Evolutionary conservation across 2,329 filamentous ascomycete genomes (phyloP), one percentile per base, ranked within the genome.

Genomic region (Colletotrichum costaricense): DNA sequence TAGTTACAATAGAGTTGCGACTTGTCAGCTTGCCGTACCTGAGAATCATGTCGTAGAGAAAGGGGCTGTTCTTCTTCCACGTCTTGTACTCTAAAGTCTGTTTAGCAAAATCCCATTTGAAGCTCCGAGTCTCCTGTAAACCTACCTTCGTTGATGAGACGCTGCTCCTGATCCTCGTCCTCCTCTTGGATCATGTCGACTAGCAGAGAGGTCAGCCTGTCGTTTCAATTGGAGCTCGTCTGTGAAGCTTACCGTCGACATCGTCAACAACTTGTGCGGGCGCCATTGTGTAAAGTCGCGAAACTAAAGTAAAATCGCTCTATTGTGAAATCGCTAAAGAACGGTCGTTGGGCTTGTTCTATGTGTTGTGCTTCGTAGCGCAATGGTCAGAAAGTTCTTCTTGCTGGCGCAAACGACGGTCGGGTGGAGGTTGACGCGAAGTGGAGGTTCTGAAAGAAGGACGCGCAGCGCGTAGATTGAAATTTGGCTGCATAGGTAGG

Each of bases 1-100:
- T 22, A 68, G 26, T 22, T 8, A 19, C 30, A 42, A 12, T 26
- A 3, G 9, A 49, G 8, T n/a, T 24, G 63, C 11, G n/a, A 30
- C 11, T 3, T 67, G 76, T 4, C 11, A 58, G 30, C 24, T 19
- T 9, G 30, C n/a, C 38, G 76, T 83, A 92, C 92, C 92, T 95
- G 76, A 98, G 89, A 76, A 99, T 97, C 91, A 98, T 94, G 82
- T 99, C 97, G 83, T 99, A 99, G 78, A 99, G 93, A 81, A 98
- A 98, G 4, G 97, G 95, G 76, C 94, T 95, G 85, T 99, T 99
- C 88, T 99, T 99, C 89, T 99, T 99, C 97, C 97, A 99, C 77
- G 96, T 98, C 84, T 99, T 99, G 90, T 99, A 99, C 83, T 99
- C 97, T 95, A 54, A 42, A 67, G 9, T 38, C 12, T 2, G n/a